phyloP scores from a whole-genome alignment of 2,329 filamentous ascomycete species.

The Aspergillus tubingensis region DNA sequence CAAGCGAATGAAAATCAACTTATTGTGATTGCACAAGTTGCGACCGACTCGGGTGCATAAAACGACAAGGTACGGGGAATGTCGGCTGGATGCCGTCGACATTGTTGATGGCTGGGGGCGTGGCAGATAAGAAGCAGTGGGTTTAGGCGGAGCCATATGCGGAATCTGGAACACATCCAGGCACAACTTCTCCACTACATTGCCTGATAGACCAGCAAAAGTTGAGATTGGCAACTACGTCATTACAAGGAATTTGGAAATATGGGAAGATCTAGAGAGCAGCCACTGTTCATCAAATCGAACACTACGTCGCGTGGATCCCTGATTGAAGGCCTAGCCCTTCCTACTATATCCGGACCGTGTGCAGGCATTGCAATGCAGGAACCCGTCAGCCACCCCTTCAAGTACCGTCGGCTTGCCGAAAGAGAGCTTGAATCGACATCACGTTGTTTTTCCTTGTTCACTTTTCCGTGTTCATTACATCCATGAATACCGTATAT shows the following conservation, averaged over 20 bases:
- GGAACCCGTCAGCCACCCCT: neutral
- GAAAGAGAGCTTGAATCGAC: slow-evolving; percentile 31
- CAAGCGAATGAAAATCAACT: neutral
- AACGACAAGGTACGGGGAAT: neutral
- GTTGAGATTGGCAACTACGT: neutral
- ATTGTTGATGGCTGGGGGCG: neutral
- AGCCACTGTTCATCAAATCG: neutral
- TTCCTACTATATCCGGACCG: neutral
- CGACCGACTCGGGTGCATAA: neutral
- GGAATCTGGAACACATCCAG: neutral
- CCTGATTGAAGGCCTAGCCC: neutral
- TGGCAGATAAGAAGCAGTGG: neutral
- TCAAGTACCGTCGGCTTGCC: slow-evolving; percentile 22
- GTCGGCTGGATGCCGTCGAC: neutral
- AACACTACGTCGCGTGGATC: neutral
- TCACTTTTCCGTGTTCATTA: slow-evolving; percentile 34
- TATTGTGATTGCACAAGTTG: neutral
- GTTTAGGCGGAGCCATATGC: neutral
- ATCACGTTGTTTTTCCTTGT: slow-evolving; percentile 29
- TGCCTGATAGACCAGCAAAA: neutral
- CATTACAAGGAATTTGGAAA: neutral
- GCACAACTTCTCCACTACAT: neutral
- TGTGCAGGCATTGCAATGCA: neutral
- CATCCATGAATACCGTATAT: slow-evolving; percentile 36
- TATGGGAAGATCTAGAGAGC: neutral